phyloP scores from a whole-genome alignment of 805 yeast species.

The Barnettozyma salicaria region DNA sequence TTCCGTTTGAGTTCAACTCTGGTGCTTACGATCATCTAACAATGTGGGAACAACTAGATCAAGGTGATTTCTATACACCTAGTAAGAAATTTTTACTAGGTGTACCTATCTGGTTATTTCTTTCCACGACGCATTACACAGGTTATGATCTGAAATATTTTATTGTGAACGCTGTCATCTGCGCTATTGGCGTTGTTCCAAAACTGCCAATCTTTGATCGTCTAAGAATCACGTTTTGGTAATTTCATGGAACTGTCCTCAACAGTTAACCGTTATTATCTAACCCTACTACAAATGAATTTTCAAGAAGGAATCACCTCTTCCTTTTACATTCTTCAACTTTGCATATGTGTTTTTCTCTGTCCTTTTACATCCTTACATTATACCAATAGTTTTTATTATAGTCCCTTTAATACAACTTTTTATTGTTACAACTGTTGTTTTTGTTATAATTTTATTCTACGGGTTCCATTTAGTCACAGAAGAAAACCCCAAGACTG shows the following conservation, averaged over 20 bases:
- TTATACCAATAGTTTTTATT: no score
- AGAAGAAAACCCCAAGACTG: no score
- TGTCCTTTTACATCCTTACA: no score
- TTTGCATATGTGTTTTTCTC: no score
- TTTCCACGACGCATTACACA: conserved; percentile 85
- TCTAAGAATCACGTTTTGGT: conserved; percentile 47
- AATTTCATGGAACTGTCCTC: neutral
- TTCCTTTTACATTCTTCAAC: no score
- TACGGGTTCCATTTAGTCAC: no score
- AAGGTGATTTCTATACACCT: conserved; percentile 96
- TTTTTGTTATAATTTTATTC: no score
- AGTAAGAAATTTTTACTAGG: conserved; percentile 86
- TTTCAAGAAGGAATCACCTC: no score
- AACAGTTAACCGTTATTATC: neutral
- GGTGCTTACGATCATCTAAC: conserved; percentile 95
- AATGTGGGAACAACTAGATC: conserved; percentile 96
- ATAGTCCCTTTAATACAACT: no score
- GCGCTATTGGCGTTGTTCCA: conserved; percentile 85
- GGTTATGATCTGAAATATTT: conserved; percentile 77
- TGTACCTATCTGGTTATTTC: conserved; percentile 86
- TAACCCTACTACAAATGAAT: no score
- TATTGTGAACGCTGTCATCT: conserved; percentile 64
- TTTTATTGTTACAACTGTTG: no score
- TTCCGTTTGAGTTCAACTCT: conserved; percentile 93
- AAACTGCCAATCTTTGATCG: conserved; percentile 81